Evolutionary conservation across 2,329 filamentous ascomycete species (phyloP), one percentile per base, ranked within the genome.

Genomic region (Falciphora oryzae): DNA sequence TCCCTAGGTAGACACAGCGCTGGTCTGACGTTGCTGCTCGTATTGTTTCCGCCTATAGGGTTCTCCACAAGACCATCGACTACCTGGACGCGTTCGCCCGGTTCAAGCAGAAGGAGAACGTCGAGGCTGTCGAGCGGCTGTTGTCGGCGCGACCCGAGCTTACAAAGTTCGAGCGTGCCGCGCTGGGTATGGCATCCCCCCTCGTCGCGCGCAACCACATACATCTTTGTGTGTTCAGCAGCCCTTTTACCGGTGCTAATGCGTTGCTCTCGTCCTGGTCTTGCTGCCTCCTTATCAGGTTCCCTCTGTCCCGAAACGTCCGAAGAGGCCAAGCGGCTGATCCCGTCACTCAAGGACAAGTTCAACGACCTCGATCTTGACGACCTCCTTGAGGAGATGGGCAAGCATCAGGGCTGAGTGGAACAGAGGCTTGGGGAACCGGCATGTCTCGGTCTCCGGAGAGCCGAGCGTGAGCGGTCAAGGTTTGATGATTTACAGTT

Each of bases 241-340:
- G 38, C 28, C 35, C 10, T 44, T 44, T 44, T 18, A 18, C 14
- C 6, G 3, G 3, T 11, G 38, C 38, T 93, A 93, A 81, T 44
- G 14, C 38, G 38, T 66, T 67, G 63, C 44, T 62, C 11, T 22
- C 38, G 44, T 1, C 18, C 44, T 53, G 3, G 38, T 44, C 38
- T 18, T 53, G 44, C 29, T 63, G 32, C 31, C 53, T 57, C 63
- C 27, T 31, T 57, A 61, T 96, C 93, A 63, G 62, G 93, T 44
- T 96, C 92, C 38, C 82, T 99, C 56, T 97, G 93, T 77, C 97
- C 93, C 75, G 93, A 96, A 72, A 90, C 88, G 59, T 90, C 92
- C 65, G 95, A 99, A 74, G 96, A 99, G 79, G 95, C 95, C 66
- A 97, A 97, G 80, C 97, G 92, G 11, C 83, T 99, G 65, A 96